Evolutionary conservation across 2,329 filamentous ascomycete genomes (phyloP).

Genomic region (Fusarium vanettenii): DNA sequence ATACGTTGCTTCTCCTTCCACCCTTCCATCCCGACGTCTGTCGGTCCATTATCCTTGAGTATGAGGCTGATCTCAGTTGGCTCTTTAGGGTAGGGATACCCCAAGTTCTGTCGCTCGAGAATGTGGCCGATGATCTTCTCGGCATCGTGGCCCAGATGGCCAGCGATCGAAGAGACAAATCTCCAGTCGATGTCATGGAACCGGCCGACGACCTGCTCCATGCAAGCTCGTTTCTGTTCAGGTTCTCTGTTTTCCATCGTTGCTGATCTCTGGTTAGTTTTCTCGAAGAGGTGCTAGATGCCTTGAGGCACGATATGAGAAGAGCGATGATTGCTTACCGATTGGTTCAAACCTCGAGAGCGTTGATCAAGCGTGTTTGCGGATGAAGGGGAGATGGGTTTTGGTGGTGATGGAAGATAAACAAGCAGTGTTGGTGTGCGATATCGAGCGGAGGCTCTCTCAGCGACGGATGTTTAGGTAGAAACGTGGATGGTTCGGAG

Average conservation of each 20-base stretch:
- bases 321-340: not conserved
- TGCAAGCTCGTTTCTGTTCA: no score
- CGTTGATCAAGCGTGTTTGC: not conserved
- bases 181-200: conserved; percentile 60
- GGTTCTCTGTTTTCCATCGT: no score
- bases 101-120: conserved; percentile 54
- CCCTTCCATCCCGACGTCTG: no score
- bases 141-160: conserved; percentile 43
- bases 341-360: not conserved
- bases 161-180: conserved; percentile 48
- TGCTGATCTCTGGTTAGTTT: not conserved
- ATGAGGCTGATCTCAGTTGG: not conserved
- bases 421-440: not conserved
- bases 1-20: not conserved
- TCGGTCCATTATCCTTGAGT: no score
- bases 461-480: no score
- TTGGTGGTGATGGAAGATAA: not conserved
- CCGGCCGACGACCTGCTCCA: conserved; percentile 39
- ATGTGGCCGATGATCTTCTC: conserved; percentile 52
- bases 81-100: conserved; percentile 49
- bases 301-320: not conserved
- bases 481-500: not conserved
- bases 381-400: not conserved
- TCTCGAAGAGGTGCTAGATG: not conserved
- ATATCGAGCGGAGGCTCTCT: not conserved